Percentiles rank a stretch among this genome's conserved stretches.
phyloP scores from a whole-genome alignment of 345 rosid species.

The Cardamine occulta region DNA sequence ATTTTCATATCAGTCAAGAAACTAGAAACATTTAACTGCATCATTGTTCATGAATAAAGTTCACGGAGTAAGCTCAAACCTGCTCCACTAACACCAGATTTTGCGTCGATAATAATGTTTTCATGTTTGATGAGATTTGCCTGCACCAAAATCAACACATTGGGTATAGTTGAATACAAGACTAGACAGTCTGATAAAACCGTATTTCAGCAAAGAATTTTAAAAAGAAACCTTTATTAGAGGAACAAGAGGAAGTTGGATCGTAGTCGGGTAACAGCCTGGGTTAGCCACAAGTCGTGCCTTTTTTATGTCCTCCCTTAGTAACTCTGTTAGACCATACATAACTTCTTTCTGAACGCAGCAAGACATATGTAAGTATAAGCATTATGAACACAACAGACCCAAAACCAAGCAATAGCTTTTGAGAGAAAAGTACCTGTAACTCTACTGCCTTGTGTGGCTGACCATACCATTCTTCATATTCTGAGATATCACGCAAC shows the following conservation, averaged over 20 bases:
- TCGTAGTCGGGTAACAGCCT: conserved; percentile 96
- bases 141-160: conserved; percentile 46
- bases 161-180: background rate
- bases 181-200: background rate
- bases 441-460: conserved; percentile 82
- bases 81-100: conserved; percentile 99
- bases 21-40: conserved; percentile 7
- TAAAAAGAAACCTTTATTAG: conserved; percentile 63
- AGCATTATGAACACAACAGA: conserved; percentile 9
- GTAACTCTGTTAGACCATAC: conserved; percentile 93
- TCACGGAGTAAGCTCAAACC: conserved; percentile 48
- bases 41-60: conserved; percentile 12
- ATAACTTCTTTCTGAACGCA: conserved; percentile 78
- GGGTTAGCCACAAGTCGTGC: conserved; percentile 95
- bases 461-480: conserved; percentile 99
- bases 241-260: conserved; percentile 96
- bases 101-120: conserved; percentile 81
- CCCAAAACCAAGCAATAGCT: background rate
- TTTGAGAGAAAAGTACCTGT: conserved; percentile 54
- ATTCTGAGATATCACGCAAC: conserved; percentile 66
- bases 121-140: conserved; percentile 67
- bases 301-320: conserved; percentile 62
- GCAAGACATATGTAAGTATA: conserved; percentile 7
- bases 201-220: background rate
- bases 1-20: conserved; percentile 14